These are phyloP conservation scores for Corniculantispora saksenae DNA, from an alignment of 2,329 filamentous ascomycete species.

Conservation along the genomic window DNA sequence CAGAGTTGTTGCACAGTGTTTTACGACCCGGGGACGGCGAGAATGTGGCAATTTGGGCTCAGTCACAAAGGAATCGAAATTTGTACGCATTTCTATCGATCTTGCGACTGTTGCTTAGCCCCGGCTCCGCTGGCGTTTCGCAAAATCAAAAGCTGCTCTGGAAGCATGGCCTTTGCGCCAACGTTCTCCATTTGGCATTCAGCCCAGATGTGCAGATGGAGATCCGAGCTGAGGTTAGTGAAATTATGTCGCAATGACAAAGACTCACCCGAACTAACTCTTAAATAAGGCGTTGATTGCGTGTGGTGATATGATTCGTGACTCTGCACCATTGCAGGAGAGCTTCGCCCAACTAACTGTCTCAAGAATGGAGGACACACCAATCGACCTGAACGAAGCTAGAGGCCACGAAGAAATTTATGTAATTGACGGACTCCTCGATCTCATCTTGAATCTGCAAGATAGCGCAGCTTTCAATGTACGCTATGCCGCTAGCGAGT, in stretches of 20 bases:
- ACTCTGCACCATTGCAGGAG: constrained; percentile 79
- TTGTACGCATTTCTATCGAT: constrained; percentile 87
- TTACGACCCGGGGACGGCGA: constrained; percentile 54
- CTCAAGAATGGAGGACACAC: constrained; percentile 47
- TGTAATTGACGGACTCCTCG: constrained; percentile 89
- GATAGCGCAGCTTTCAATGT: constrained; percentile 72
- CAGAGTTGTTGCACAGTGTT: constrained; percentile 65
- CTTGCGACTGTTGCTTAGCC: constrained; percentile 79
- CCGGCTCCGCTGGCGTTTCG: constrained; percentile 75
- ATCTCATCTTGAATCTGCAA: constrained; percentile 72
- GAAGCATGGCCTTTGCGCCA: constrained; percentile 76
- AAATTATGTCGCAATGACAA: constrained; percentile 15
- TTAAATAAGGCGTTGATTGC: constrained; percentile 66
- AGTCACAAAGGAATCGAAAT: constrained; percentile 82
- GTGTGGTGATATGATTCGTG: constrained; percentile 85
- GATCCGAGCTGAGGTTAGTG: constrained; percentile 75
- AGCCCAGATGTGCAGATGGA: constrained; percentile 68
- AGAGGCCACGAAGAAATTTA: constrained; percentile 69
- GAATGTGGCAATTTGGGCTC: constrained; percentile 71
- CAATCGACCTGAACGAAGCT: constrained; percentile 40
- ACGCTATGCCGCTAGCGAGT: constrained; percentile 82
- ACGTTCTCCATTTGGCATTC: constrained; percentile 82
- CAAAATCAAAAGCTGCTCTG: constrained; percentile 87
- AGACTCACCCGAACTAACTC: constrained; percentile 18
- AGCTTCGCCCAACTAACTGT: constrained; percentile 87